Percentiles rank a stretch among this genome's conserved stretches.
These are phyloP conservation scores for Macrotyloma uniflorum DNA, from an alignment of 306 rosid species.

Conservation along the genomic window DNA sequence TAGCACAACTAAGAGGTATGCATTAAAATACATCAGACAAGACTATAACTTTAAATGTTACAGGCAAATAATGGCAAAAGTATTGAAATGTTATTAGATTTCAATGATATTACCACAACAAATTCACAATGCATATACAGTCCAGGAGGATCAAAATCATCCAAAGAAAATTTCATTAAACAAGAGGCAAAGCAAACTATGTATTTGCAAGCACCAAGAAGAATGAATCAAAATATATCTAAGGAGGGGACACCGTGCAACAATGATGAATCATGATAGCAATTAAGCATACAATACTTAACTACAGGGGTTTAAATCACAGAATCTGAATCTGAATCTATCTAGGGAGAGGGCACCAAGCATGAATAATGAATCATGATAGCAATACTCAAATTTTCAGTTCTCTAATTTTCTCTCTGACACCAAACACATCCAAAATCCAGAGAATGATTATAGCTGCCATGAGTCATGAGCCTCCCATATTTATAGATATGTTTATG, in stretches of 20 bases:
- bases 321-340: background rate
- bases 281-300: background rate
- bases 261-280: too few species aligned
- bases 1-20: background rate
- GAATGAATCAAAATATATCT: background rate
- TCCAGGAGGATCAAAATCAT: conserved; percentile 15
- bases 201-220: conserved; percentile 21
- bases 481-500: background rate
- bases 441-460: background rate
- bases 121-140: background rate
- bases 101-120: background rate
- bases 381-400: background rate
- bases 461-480: background rate
- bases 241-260: too few species aligned
- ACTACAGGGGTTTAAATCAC: background rate
- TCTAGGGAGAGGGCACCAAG: background rate
- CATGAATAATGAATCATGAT: background rate
- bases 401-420: background rate
- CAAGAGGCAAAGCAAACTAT: conserved; percentile 8
- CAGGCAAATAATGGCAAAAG: background rate
- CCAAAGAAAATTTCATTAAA: background rate
- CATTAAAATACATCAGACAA: background rate
- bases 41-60: background rate
- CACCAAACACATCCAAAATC: conserved; percentile 1
- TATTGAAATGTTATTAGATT: background rate